phyloP scores from a whole-genome alignment of 2,329 filamentous ascomycete genomes.

The Aspergillus arachidicola region DNA sequence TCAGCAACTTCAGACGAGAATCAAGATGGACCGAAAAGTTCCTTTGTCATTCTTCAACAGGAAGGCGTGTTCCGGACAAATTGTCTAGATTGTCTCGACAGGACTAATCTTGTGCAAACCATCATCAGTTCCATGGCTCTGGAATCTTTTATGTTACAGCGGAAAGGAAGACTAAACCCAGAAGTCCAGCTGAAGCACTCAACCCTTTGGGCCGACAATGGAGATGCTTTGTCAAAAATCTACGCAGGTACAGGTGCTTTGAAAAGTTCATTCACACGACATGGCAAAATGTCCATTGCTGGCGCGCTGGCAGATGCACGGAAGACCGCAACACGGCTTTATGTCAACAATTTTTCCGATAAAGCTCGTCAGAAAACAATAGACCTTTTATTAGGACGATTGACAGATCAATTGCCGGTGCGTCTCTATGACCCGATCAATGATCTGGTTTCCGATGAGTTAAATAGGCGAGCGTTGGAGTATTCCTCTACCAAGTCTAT shows the following conservation, averaged over 20 bases:
- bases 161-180: constrained; percentile 66
- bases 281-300: constrained; percentile 93
- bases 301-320: constrained; percentile 92
- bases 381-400: constrained; percentile 82
- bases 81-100: constrained; percentile 91
- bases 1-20: constrained; percentile 44
- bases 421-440: constrained; percentile 92
- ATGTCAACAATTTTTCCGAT: constrained; percentile 97
- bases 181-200: constrained; percentile 94
- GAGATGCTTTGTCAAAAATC: constrained; percentile 89
- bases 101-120: constrained; percentile 94
- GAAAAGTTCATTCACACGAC: constrained; percentile 91
- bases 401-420: constrained; percentile 81
- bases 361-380: constrained; percentile 92
- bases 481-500: constrained; percentile 76
- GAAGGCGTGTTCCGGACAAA: constrained; percentile 96
- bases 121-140: constrained; percentile 93
- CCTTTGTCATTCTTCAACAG: constrained; percentile 79
- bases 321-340: constrained; percentile 90
- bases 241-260: constrained; percentile 95
- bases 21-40: constrained; percentile 40
- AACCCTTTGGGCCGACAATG: constrained; percentile 95
- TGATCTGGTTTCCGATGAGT: constrained; percentile 79
- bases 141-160: constrained; percentile 77
- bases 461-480: constrained; percentile 66